These are phyloP conservation scores for Boletus subcaerulescens DNA, from an alignment of 768 basidiomycete genomes.

Conservation along the genomic window DNA sequence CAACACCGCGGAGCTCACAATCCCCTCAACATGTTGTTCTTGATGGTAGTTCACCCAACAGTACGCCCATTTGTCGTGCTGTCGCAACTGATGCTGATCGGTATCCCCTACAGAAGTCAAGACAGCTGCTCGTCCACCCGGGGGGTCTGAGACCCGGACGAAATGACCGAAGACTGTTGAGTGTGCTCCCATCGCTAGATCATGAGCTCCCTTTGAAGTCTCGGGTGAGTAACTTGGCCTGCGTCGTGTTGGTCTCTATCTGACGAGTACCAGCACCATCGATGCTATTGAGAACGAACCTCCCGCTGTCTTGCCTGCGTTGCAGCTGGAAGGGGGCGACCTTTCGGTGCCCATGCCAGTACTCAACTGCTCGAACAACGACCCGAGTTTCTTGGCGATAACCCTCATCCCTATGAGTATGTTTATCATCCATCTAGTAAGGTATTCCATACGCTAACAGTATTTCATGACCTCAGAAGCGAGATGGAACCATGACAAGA, in stretches of 20 bases:
- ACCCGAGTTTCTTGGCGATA: too few relatives aligned
- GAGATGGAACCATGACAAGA: background rate
- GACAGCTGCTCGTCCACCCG: slow-evolving; percentile 2
- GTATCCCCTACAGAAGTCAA: slow-evolving; percentile 7
- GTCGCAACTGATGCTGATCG: background rate
- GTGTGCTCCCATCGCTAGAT: background rate
- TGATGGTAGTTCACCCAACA: background rate
- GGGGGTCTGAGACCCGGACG: slow-evolving; percentile 18
- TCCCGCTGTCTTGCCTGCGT: too few relatives aligned
- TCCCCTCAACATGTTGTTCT: background rate
- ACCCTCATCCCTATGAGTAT: too few relatives aligned
- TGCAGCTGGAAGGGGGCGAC: too few relatives aligned
- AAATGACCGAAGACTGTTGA: background rate
- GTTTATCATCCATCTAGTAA: too few relatives aligned
- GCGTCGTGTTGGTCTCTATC: background rate
- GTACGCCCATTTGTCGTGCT: background rate
- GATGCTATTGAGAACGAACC: background rate
- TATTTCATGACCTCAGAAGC: background rate
- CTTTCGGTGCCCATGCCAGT: too few relatives aligned
- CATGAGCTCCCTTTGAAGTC: background rate
- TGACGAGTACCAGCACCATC: slow-evolving; percentile 3
- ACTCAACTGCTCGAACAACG: too few relatives aligned
- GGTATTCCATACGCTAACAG: too few relatives aligned
- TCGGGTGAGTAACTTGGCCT: slow-evolving; percentile 3
- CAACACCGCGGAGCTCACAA: slow-evolving; percentile 2